These are phyloP conservation scores for Cardamine resedifolia DNA, from an alignment of 345 rosid species.

Conservation along the genomic window DNA sequence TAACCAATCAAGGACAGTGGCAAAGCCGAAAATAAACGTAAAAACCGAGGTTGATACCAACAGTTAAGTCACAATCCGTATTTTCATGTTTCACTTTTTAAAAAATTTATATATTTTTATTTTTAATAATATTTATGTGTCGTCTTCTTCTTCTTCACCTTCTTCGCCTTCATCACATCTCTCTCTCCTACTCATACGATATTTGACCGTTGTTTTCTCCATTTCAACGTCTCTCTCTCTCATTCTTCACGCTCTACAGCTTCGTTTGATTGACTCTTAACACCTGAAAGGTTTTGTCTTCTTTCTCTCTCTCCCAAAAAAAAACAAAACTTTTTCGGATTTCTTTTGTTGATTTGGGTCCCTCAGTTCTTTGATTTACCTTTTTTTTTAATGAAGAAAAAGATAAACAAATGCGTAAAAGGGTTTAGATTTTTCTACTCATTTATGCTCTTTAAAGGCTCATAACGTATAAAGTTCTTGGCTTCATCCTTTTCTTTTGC, in stretches of 20 bases:
- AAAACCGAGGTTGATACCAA: constrained; percentile 6
- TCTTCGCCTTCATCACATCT: constrained; percentile 5
- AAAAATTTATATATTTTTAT: no score
- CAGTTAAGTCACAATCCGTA: constrained; percentile 11
- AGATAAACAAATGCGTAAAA: constrained; percentile 17
- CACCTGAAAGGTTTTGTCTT: constrained; percentile 37
- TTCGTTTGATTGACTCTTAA: constrained; percentile 11
- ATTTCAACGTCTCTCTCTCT: constrained; percentile 18
- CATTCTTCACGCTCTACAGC: constrained; percentile 17
- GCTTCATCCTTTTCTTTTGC: not conserved
- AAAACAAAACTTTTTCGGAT: not conserved
- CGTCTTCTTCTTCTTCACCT: constrained; percentile 12
- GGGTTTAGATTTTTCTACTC: constrained; percentile 8
- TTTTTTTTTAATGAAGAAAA: not conserved
- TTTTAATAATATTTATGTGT: not conserved
- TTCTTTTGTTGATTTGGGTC: constrained; percentile 18
- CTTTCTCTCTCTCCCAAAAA: constrained; percentile 15
- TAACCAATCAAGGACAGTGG: constrained; percentile 31
- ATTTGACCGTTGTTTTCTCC: constrained; percentile 34
- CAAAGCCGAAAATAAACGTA: not conserved
- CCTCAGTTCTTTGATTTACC: constrained; percentile 17
- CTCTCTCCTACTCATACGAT: constrained; percentile 22
- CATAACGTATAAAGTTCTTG: not conserved
- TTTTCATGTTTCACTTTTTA: constrained; percentile 18
- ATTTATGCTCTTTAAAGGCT: not conserved